These are phyloP conservation scores for Kluyveromyces sp. DNA, from an alignment of 1,139 yeast genomes.

Conservation along the genomic window DNA sequence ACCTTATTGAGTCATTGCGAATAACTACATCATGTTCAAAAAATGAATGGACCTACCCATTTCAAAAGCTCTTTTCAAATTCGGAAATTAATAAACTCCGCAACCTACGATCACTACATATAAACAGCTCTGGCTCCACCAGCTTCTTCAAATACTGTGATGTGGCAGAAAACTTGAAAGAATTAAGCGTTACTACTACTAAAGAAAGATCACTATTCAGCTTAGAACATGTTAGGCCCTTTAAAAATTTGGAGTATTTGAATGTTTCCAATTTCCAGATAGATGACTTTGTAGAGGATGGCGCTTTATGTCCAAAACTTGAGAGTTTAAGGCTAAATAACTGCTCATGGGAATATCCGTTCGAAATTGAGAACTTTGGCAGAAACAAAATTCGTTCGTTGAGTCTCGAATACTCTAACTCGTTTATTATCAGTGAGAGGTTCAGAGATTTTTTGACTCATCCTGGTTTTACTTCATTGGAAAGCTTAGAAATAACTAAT, in stretches of 20 bases:
- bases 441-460: slow-evolving; percentile 24
- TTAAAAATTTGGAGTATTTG: slow-evolving; percentile 17
- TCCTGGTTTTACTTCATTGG: slow-evolving; percentile 22
- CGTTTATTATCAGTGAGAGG: slow-evolving; percentile 29
- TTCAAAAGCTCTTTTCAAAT: slow-evolving; percentile 16
- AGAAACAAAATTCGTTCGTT: slow-evolving; percentile 17
- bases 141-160: slow-evolving; percentile 28
- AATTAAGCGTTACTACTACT: slow-evolving; percentile 16
- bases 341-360: slow-evolving; percentile 32
- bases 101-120: slow-evolving; percentile 16
- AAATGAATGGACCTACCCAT: slow-evolving; percentile 30
- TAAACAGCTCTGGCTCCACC: slow-evolving; percentile 24
- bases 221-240: slow-evolving; percentile 25
- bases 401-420: slow-evolving; percentile 21
- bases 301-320: slow-evolving; percentile 10
- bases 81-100: slow-evolving; percentile 9
- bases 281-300: slow-evolving; percentile 24
- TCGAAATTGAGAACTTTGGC: slow-evolving; percentile 24
- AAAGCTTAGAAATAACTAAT: slow-evolving; percentile 23
- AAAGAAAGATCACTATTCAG: slow-evolving; percentile 23
- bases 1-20: slow-evolving; percentile 9
- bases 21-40: slow-evolving; percentile 22
- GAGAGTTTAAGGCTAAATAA: slow-evolving; percentile 18
- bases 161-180: slow-evolving; percentile 12
- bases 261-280: slow-evolving; percentile 23